These are phyloP conservation scores for Ogataea chonburiensis DNA, from an alignment of 805 yeast genomes.

Conservation along the genomic window DNA sequence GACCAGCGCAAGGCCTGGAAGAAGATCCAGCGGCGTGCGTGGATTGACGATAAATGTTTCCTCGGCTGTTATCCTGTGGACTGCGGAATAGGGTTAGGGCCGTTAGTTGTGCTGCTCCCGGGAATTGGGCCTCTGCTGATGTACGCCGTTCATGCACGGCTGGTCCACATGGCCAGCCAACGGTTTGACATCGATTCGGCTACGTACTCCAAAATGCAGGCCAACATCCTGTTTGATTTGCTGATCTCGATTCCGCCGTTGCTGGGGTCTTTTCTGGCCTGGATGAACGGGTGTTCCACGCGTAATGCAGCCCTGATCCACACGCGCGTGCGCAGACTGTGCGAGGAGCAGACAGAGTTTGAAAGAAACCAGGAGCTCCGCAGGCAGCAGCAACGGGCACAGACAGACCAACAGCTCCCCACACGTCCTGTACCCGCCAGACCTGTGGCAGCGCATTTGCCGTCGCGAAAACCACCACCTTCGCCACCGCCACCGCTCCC, in stretches of 20 bases:
- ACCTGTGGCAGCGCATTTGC: not conserved
- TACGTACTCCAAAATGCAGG: constrained; percentile 66
- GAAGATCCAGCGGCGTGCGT: constrained; percentile 69
- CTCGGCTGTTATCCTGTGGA: constrained; percentile 75
- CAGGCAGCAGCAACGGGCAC: too few relatives aligned
- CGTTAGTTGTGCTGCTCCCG: constrained; percentile 65
- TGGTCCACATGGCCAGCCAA: constrained; percentile 59
- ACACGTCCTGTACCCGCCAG: not conserved
- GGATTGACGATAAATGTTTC: constrained; percentile 84
- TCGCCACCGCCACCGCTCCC: not conserved
- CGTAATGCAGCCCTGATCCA: constrained; percentile 84
- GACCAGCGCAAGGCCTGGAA: constrained; percentile 71
- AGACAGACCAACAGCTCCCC: not conserved
- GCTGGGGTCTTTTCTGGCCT: constrained; percentile 71
- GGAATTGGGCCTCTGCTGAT: constrained; percentile 80
- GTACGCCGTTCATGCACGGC: constrained; percentile 73
- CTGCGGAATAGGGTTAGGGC: constrained; percentile 78
- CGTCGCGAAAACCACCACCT: not conserved
- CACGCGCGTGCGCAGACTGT: constrained; percentile 30
- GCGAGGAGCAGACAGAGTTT: constrained; percentile 1
- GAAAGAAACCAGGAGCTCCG: too few relatives aligned
- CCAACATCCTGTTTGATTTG: constrained; percentile 73
- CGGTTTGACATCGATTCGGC: constrained; percentile 56
- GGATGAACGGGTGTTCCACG: constrained; percentile 85
- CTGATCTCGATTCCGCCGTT: constrained; percentile 76